phyloP scores from a whole-genome alignment of 2,329 filamentous ascomycete genomes.

The Xylogone sp. region DNA sequence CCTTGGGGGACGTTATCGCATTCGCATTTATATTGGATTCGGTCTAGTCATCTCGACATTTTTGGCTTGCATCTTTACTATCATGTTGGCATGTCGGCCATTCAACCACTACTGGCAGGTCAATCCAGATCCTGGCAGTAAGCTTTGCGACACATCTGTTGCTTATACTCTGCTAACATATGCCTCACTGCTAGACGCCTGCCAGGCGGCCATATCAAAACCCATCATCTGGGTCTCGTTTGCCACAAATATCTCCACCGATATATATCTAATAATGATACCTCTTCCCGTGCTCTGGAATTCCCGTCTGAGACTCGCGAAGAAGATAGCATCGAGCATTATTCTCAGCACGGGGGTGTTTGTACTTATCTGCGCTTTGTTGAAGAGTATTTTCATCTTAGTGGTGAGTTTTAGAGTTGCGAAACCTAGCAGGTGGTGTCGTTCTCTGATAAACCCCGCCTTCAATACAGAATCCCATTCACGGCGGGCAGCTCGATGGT shows the following conservation, averaged over 20 bases:
- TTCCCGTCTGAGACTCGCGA: slow-evolving; percentile 42
- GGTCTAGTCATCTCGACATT: slow-evolving; percentile 45
- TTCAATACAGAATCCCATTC: slow-evolving; percentile 33
- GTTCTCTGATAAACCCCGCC: slow-evolving; percentile 25
- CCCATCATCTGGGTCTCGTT: slow-evolving; percentile 49
- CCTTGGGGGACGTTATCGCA: slow-evolving; percentile 38
- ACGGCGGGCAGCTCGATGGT: slow-evolving; percentile 32
- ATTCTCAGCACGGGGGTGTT: slow-evolving; percentile 54
- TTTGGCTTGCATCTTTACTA: slow-evolving; percentile 42
- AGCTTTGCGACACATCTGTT: slow-evolving; percentile 18
- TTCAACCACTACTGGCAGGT: slow-evolving; percentile 56
- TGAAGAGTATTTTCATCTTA: slow-evolving; percentile 49
- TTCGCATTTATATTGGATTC: slow-evolving; percentile 38
- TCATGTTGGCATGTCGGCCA: slow-evolving; percentile 48
- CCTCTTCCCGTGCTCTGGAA: slow-evolving; percentile 48
- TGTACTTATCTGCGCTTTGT: slow-evolving; percentile 49
- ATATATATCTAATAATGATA: slow-evolving; percentile 48
- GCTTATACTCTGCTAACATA: slow-evolving; percentile 24
- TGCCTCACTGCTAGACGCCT: slow-evolving; percentile 38
- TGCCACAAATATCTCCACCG: slow-evolving; percentile 50
- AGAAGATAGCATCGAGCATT: slow-evolving; percentile 48
- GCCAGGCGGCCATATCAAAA: slow-evolving; percentile 38
- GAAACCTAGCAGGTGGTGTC: background rate
- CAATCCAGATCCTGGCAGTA: slow-evolving; percentile 52
- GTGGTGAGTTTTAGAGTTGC: slow-evolving; percentile 6